Conservation (phyloP, 106 monocot species). For the Acorus gramineus region DNA sequence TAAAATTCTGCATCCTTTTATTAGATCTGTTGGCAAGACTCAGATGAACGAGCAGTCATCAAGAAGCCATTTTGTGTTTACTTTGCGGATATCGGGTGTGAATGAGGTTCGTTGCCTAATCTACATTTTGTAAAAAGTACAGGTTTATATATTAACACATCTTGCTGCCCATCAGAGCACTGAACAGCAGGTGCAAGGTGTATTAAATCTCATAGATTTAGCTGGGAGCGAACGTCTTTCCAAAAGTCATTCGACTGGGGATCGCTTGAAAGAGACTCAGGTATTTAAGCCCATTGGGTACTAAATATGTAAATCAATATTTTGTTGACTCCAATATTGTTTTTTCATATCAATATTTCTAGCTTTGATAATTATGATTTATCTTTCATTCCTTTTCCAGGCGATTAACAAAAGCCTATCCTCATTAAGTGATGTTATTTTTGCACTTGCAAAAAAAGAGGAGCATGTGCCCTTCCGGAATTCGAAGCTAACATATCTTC, state of each 20-base stretch:
- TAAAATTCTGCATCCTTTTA: no score
- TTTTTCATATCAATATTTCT: not conserved
- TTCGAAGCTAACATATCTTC: slow-evolving; percentile 84
- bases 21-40: slow-evolving; percentile 82
- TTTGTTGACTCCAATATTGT: not conserved
- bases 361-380: not conserved
- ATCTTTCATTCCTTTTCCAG: slow-evolving; percentile 15
- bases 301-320: not conserved
- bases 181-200: slow-evolving; percentile 85
- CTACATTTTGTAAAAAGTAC: no score
- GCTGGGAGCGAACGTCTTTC: slow-evolving; percentile 90
- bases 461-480: slow-evolving; percentile 89
- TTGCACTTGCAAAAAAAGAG: slow-evolving; percentile 74
- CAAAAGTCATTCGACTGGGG: slow-evolving; percentile 85
- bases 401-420: slow-evolving; percentile 89
- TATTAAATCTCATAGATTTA: slow-evolving; percentile 88
- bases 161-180: slow-evolving; percentile 31
- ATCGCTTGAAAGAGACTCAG: slow-evolving; percentile 90
- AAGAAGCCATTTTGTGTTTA: slow-evolving; percentile 91
- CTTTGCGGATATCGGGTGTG: slow-evolving; percentile 62
- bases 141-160: no score
- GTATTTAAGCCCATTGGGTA: slow-evolving; percentile 7
- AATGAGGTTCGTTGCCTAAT: slow-evolving; percentile 48
- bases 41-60: slow-evolving; percentile 96
- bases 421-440: slow-evolving; percentile 78